Evolutionary conservation across 768 basidiomycete genomes (phyloP).

Genomic region (Rossbeevera mucosa): DNA sequence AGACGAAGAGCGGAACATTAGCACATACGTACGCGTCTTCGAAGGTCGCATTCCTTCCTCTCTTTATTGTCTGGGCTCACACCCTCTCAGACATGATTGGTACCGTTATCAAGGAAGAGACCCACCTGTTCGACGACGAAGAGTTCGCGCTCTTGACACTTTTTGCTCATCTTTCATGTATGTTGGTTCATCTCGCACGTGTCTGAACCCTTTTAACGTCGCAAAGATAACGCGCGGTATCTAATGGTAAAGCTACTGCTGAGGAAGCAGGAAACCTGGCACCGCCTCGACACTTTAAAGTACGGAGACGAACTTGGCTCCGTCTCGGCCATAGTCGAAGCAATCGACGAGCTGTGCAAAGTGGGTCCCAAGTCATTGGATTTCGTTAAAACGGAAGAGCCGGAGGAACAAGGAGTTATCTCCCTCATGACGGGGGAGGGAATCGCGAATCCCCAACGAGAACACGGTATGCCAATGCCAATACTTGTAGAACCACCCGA

Average conservation of each 20-base stretch:
- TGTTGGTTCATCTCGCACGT: slow-evolving; percentile 20
- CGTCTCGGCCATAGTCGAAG: slow-evolving; percentile 32
- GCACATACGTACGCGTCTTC: slow-evolving; percentile 27
- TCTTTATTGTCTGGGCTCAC: background rate
- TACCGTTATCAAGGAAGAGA: slow-evolving; percentile 47
- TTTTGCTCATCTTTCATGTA: slow-evolving; percentile 48
- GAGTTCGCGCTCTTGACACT: slow-evolving; percentile 44
- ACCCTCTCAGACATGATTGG: slow-evolving; percentile 48
- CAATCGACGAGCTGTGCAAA: slow-evolving; percentile 43
- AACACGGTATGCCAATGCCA: slow-evolving; percentile 5
- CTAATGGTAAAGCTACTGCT: slow-evolving; percentile 61
- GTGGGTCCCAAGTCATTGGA: slow-evolving; percentile 3
- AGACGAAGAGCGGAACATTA: slow-evolving; percentile 12
- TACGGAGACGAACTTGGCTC: slow-evolving; percentile 42
- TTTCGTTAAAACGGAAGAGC: slow-evolving; percentile 11
- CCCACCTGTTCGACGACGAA: slow-evolving; percentile 44
- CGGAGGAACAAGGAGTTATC: slow-evolving; percentile 30
- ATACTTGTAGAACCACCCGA: background rate
- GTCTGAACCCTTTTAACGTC: slow-evolving; percentile 6
- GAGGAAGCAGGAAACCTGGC: slow-evolving; percentile 54
- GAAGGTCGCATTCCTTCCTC: slow-evolving; percentile 20
- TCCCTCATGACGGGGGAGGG: slow-evolving; percentile 34
- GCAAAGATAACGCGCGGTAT: slow-evolving; percentile 52
- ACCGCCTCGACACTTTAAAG: slow-evolving; percentile 42
- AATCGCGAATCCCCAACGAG: slow-evolving; percentile 1